Base-by-base conservation (phyloP, 768 basidiomycete species). In the Pulveroboletus sp. region DNA sequence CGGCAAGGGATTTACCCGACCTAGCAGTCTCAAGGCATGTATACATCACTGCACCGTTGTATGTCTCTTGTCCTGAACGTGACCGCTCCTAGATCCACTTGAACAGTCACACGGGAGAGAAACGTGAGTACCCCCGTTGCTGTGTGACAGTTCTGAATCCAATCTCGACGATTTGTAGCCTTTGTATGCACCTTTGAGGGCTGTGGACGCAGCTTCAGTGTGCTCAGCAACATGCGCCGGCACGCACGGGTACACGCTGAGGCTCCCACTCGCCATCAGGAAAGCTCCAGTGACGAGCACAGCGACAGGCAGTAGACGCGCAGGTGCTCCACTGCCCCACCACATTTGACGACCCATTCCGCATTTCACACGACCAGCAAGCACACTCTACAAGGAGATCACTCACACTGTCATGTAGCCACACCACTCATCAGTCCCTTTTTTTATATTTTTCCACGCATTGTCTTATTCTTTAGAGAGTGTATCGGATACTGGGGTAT, bases 161-260 rank as follows among this genome's bases (percentile, higher is more conserved):
- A 14, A 48, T 23, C 17, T 39, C 29, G 43, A 43, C 40, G 6
- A 4, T 24, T 16, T 55, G 50, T 63, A 90, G 89, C 89, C 9
- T 89, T 86, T 68, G 71, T 76, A 37, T 91, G 89, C 64, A 82
- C 88, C 16, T 78, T 81, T 45, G 79, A 83, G 55, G 79, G 79
- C 50, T 91, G 89, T 69, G 84, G 85, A 7, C 83, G 88, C 37
- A 82, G 83, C 63, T 91, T 91, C 68, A 89, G 86, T 61, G 89
- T 90, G 43, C 80, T 89, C 62, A 89, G 86, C 68, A 91, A 91
- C 72, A 91, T 91, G 89, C 84, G 89, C 54, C 76, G 89, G 49
- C 89, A 91, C 65, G 82, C 87, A 51, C 82, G 88, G 47, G 83
- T 86, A 12, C 88, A 90, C 62, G 72, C 68, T 23, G 74, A 69